These are phyloP conservation scores for Scolecobasidium constrictum DNA, from an alignment of 2,329 filamentous ascomycete genomes.

Conservation along the genomic window DNA sequence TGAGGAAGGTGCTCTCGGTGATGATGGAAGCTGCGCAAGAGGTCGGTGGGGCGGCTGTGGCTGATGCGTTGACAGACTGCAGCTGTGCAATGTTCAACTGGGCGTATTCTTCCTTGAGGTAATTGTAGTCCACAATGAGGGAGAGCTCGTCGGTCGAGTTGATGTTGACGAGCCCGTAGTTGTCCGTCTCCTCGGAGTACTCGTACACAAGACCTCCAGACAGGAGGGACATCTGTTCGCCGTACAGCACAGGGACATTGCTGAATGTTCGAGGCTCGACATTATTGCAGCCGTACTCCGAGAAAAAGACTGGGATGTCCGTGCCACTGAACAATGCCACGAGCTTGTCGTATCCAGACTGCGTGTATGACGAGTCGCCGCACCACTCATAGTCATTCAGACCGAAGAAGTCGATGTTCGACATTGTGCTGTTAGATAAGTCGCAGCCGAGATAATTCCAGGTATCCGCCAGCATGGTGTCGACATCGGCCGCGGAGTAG, in stretches of 20 bases:
- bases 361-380: constrained; percentile 54
- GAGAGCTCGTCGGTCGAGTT: constrained; percentile 30
- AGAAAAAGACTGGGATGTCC: constrained; percentile 82
- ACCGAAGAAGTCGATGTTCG: constrained; percentile 78
- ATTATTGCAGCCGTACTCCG: constrained; percentile 83
- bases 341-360: constrained; percentile 76
- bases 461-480: constrained; percentile 74
- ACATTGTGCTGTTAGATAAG: constrained; percentile 65
- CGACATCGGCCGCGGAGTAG: constrained; percentile 77
- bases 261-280: constrained; percentile 68
- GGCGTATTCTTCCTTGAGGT: constrained; percentile 63
- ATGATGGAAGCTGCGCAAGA: constrained; percentile 59
- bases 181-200: constrained; percentile 70
- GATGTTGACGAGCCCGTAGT: constrained; percentile 70
- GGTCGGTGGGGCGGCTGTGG: constrained; percentile 45
- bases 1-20: constrained; percentile 53
- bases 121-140: constrained; percentile 42
- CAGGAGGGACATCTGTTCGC: constrained; percentile 77
- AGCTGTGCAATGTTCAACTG: constrained; percentile 62
- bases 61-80: constrained; percentile 49
- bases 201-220: constrained; percentile 95
- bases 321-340: constrained; percentile 80
- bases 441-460: constrained; percentile 92
- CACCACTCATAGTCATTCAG: constrained; percentile 90
- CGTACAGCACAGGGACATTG: constrained; percentile 73